Conservation (phyloP, 805 yeast genomes). For the Blastobotrys peoriensis region DNA sequence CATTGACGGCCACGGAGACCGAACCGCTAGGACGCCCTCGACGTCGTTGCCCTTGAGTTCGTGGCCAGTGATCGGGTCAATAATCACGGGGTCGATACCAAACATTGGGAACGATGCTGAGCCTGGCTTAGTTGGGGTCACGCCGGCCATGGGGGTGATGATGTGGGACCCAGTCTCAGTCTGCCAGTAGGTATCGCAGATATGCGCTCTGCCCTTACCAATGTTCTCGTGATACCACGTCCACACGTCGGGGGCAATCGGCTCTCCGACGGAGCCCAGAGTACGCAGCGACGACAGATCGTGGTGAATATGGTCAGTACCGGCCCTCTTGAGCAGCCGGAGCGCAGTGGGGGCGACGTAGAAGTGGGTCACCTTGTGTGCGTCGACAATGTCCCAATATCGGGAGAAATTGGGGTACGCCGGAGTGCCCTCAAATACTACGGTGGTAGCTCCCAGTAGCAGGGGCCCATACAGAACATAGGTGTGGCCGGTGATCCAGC, state of each 20-base stretch:
- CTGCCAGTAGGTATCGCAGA: slow-evolving; percentile 98
- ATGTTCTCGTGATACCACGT: slow-evolving; percentile 94
- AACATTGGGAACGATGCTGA: slow-evolving; percentile 95
- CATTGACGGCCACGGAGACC: slow-evolving; percentile 96
- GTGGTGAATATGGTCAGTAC: slow-evolving; percentile 76
- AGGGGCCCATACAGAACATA: slow-evolving; percentile 94
- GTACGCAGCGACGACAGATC: slow-evolving; percentile 84
- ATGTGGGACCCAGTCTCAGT: slow-evolving; percentile 96
- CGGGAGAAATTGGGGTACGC: slow-evolving; percentile 93
- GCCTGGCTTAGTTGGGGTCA: slow-evolving; percentile 93
- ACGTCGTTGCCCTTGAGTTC: slow-evolving; percentile 83
- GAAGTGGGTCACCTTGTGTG: slow-evolving; percentile 88
- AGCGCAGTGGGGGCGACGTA: slow-evolving; percentile 98
- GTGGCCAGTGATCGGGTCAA: slow-evolving; percentile 88
- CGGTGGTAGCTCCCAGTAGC: slow-evolving; percentile 79
- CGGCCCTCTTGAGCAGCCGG: slow-evolving; percentile 84
- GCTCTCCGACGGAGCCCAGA: slow-evolving; percentile 97
- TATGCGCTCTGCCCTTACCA: slow-evolving; percentile 84
- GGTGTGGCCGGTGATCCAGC: slow-evolving; percentile 99
- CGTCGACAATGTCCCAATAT: slow-evolving; percentile 94
- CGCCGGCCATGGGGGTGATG: slow-evolving; percentile 92
- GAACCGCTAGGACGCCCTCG: slow-evolving; percentile 92
- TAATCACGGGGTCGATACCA: slow-evolving; percentile 84
- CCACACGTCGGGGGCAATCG: slow-evolving; percentile 97
- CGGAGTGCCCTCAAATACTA: slow-evolving; percentile 95